Evolutionary conservation across 176 grass and related monocot genomes (phyloP), one percentile per base, ranked within the genome.

Genomic region (Aegilops speltoides): DNA sequence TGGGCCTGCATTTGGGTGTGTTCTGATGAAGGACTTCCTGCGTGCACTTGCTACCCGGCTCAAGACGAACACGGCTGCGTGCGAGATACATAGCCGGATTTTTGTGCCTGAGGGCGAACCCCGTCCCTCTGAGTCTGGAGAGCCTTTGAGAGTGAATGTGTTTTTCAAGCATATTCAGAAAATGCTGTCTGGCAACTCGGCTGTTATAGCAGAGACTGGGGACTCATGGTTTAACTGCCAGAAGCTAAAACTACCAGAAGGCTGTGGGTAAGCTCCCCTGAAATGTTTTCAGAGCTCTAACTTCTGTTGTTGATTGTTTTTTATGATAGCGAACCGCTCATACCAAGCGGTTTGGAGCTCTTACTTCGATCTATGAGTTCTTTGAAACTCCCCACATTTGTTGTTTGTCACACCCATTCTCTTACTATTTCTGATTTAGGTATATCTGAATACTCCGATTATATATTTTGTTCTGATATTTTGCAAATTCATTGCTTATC

Each of bases 221-320:
- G 90, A 92, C 76, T 92, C 90, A 3, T 92, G 90, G 90, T 92
- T 92, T 79, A 92, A 90, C 70, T 90, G 90, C 69, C 87, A 92
- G 79, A 92, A 92, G 69, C 79, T 92, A 23, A 87, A 86, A 59
- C 76, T 92, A 59, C 90, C 90, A 0, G 87, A 92, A 76, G 87
- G 87, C 48, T 92, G 90, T 64, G 87, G 90, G 90, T 92, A 87
- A 89, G 52, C 36, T 86, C 52, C 31, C 80, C 69, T 63, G 3
- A 32, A 73, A 64, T 59, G 22, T 68, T 75, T 87, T 20, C 54
- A 31, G 66, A 67, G 14, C 43, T 68, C 0, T 59, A 65, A 59
- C 29, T 36, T 32, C 32, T 32, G 32, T 32, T 32, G 32, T 32
- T 32, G 32, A 32, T 32, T 32, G 32, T 32, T 32, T 32, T 32